These are phyloP conservation scores for Osmanthus fragrans DNA, from an alignment of 257 asterid species.

Conservation along the genomic window DNA sequence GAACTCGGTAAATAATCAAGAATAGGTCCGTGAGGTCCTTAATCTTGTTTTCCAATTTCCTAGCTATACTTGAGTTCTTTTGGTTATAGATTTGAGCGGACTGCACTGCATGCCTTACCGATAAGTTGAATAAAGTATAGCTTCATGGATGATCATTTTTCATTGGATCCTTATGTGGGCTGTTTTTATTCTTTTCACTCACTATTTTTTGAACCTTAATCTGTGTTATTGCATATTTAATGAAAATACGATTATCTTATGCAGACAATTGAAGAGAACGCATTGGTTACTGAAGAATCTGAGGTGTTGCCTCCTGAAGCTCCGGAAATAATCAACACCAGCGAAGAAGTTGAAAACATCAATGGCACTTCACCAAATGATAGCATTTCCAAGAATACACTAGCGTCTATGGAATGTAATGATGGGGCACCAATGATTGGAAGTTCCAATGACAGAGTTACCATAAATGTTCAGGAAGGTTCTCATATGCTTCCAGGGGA, in stretches of 20 bases:
- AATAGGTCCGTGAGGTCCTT: slow-evolving; percentile 1
- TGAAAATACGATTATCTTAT: slow-evolving; percentile 19
- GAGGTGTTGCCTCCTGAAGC: slow-evolving; percentile 46
- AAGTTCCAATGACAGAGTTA: slow-evolving; percentile 16
- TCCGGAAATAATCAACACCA: slow-evolving; percentile 35
- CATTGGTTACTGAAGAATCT: slow-evolving; percentile 44
- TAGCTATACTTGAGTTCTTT: background rate
- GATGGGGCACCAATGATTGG: slow-evolving; percentile 21
- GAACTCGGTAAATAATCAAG: background rate
- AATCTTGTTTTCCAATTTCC: background rate
- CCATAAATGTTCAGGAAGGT: slow-evolving; percentile 9
- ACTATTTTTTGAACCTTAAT: background rate
- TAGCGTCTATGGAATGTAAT: slow-evolving; percentile 11
- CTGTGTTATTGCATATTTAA: slow-evolving; percentile 2
- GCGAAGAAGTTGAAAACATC: slow-evolving; percentile 28
- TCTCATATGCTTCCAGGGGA: slow-evolving; percentile 18
- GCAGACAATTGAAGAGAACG: slow-evolving; percentile 55
- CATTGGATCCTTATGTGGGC: background rate
- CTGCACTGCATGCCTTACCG: background rate
- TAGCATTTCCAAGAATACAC: slow-evolving; percentile 18
- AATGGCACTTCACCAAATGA: slow-evolving; percentile 27
- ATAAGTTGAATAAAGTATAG: background rate
- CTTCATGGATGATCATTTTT: background rate
- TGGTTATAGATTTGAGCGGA: background rate
- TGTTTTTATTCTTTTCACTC: slow-evolving; percentile 8